Base-by-base conservation (phyloP, 352 stramenopile genomes). In the Phytophthora hybrid region DNA sequence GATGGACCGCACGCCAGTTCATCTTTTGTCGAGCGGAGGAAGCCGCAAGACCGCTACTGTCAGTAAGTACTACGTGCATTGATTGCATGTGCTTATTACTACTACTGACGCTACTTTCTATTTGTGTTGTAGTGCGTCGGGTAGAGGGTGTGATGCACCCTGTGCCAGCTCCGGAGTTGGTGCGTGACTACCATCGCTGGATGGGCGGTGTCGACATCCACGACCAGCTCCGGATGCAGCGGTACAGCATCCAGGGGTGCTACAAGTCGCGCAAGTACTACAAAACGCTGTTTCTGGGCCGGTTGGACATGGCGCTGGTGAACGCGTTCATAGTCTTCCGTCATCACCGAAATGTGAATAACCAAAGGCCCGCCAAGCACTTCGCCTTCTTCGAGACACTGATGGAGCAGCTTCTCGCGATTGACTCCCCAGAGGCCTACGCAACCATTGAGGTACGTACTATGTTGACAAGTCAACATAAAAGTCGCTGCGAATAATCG, bases 251-350 rank as follows among this genome's bases (percentile, higher is more conserved):
- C 0, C 57, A 26, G 23, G 23, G 23, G 23, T 26, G 23, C 23
- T 26, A 26, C 23, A 26, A 26, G 23, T 26, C 23, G 23, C 23
- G 23, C 23, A 26, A 26, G 23, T 26, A 26, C 23, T 26, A 26
- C 23, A 26, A 26, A 26, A 72, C 10, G 3, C 34, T 72, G 9
- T 62, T 72, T 23, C 19, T 61, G 2, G 57, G 65, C 1, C 34
- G 58, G 5, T 21, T 71, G 4, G 64, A 65, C 29, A 71, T 65
- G 63, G 55, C 47, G 14, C 37, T 60, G 1, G 55, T 63, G 32
- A 66, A 72, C 31, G 23, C 49, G 1, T 66, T 72, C 29, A 66
- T 72, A 18, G 34, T 72, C 11, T 53, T 52, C 29, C 57, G 57
- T 4, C 37, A 72, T 52, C 3, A 71, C 10, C 16, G 13, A 31